A percentile compares a stretch with the other conserved stretches of the same genome.
phyloP scores from a whole-genome alignment of 2,329 filamentous ascomycete species.

The Fusarium xyrophilum region DNA sequence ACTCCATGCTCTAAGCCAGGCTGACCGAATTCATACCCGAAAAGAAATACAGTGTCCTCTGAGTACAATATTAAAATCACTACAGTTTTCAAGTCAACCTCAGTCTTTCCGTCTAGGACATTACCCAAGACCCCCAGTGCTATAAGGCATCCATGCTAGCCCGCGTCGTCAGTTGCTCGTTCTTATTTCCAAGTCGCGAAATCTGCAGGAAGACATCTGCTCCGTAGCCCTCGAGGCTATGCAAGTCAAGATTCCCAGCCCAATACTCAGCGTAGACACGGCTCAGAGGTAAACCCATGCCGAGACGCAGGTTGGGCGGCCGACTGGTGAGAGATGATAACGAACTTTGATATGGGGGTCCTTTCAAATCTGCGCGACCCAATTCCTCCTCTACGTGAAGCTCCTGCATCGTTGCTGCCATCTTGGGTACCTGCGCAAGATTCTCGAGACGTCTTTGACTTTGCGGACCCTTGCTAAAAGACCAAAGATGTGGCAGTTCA shows the following conservation, averaged over 20 bases:
- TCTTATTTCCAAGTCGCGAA: conserved; percentile 95
- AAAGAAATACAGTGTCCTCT: conserved; percentile 4
- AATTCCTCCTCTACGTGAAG: conserved; percentile 61
- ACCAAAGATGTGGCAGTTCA: conserved; percentile 90
- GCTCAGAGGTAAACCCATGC: conserved; percentile 93
- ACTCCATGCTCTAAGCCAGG: conserved; percentile 39
- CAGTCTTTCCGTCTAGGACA: conserved; percentile 18
- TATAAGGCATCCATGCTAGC: conserved; percentile 80
- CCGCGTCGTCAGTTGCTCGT: conserved; percentile 85
- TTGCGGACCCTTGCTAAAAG: conserved; percentile 91
- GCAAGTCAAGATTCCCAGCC: conserved; percentile 89
- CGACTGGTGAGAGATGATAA: conserved; percentile 81
- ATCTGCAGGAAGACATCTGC: conserved; percentile 97
- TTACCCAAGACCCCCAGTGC: conserved; percentile 2
- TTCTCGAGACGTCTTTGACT: conserved; percentile 81
- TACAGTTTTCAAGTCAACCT: neutral
- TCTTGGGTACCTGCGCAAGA: conserved; percentile 82
- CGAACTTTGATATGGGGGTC: conserved; percentile 62
- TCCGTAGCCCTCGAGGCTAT: conserved; percentile 93
- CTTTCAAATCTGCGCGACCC: conserved; percentile 51
- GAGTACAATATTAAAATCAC: neutral
- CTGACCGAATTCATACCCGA: conserved; percentile 3
- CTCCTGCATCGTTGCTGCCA: conserved; percentile 94
- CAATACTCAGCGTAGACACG: conserved; percentile 97
- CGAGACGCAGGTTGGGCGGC: conserved; percentile 84